Percentiles rank a stretch among this genome's conserved stretches.
These are phyloP conservation scores for Aureobasidium subglaciale DNA, from an alignment of 2,329 filamentous ascomycete genomes.

Conservation along the genomic window DNA sequence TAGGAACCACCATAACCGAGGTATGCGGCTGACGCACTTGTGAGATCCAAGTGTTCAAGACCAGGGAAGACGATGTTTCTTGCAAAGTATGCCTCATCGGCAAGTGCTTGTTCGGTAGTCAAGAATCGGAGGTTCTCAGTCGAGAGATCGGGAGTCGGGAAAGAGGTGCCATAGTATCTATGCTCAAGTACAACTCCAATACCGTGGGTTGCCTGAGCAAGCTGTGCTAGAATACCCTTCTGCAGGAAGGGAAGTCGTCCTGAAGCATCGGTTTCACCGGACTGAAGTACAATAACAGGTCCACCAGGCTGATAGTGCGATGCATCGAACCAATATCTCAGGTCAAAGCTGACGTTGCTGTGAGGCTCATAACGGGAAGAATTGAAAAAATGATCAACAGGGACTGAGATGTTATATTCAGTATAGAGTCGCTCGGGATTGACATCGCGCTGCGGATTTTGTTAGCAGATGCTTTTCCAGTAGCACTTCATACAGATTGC, in stretches of 20 bases:
- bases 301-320: conserved; percentile 68
- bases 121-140: conserved; percentile 71
- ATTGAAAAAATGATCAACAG: conserved; percentile 78
- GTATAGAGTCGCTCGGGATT: conserved; percentile 38
- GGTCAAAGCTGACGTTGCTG: conserved; percentile 56
- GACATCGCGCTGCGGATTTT: conserved; percentile 18
- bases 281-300: conserved; percentile 69
- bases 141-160: conserved; percentile 59
- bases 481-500: no score
- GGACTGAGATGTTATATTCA: conserved; percentile 47
- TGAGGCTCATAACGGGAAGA: conserved; percentile 72
- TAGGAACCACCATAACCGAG: conserved; percentile 81
- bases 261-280: conserved; percentile 61
- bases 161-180: conserved; percentile 75
- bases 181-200: conserved; percentile 79
- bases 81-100: conserved; percentile 76
- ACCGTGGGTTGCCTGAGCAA: conserved; percentile 64
- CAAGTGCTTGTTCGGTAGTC: conserved; percentile 74
- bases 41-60: conserved; percentile 60
- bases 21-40: conserved; percentile 58
- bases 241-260: conserved; percentile 63
- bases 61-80: conserved; percentile 64
- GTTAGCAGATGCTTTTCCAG: background rate
- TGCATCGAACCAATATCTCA: conserved; percentile 80
- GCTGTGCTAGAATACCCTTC: conserved; percentile 67